These are phyloP conservation scores for Xylaria flabelliformis DNA, from an alignment of 495 filamentous ascomycete species.

Conservation along the genomic window DNA sequence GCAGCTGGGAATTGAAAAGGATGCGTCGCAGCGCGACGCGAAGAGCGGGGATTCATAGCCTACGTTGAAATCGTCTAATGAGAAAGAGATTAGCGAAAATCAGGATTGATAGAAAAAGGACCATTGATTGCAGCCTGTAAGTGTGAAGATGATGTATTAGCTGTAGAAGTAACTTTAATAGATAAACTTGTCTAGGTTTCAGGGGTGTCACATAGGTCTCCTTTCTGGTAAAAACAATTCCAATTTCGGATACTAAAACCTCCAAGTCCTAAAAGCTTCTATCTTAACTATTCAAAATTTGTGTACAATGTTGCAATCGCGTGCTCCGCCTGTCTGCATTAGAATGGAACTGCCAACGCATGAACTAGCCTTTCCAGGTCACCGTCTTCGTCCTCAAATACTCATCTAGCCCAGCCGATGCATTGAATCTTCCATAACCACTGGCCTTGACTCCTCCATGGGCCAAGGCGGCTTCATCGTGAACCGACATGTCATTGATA, in stretches of 20 bases:
- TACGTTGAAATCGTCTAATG: neutral
- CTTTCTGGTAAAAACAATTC: neutral
- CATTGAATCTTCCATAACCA: slow-evolving; percentile 74
- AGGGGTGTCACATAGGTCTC: neutral
- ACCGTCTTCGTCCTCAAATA: slow-evolving; percentile 87
- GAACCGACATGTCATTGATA: slow-evolving; percentile 84
- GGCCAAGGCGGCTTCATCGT: slow-evolving; percentile 80
- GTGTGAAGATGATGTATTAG: neutral
- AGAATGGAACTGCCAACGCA: slow-evolving; percentile 9
- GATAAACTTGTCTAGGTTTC: neutral
- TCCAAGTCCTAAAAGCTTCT: neutral
- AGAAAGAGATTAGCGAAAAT: no score
- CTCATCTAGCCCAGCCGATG: slow-evolving; percentile 64
- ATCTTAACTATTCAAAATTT: neutral
- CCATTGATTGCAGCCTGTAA: no score
- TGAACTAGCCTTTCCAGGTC: slow-evolving; percentile 63
- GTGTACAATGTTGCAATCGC: neutral
- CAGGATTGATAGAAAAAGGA: no score
- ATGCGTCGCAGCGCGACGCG: neutral
- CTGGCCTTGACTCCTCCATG: slow-evolving; percentile 88
- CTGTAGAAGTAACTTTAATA: neutral
- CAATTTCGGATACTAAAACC: neutral
- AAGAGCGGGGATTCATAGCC: neutral
- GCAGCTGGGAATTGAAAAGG: neutral
- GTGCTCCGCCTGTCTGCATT: slow-evolving; percentile 2